Base-by-base conservation (phyloP, 2,329 filamentous ascomycete species). In the Penicillium sp. region DNA sequence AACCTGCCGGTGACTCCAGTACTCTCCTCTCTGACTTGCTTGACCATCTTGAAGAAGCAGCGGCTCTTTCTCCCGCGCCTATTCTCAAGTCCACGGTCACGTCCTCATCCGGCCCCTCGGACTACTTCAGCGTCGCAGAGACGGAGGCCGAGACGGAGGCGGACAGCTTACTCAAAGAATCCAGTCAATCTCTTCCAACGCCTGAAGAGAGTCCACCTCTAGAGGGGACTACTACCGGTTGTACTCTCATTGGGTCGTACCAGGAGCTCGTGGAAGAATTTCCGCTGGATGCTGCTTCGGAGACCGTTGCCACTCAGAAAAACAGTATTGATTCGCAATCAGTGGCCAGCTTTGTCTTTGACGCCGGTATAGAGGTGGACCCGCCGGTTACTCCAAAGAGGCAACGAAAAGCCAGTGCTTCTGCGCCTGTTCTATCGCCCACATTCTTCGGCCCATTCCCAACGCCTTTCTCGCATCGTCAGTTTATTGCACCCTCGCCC, bases 11-110 rank as follows among this genome's bases (percentile, higher is more conserved):
- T 12, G 59, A 59, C 4, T 60, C 63, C 4, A 56, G 45, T 24
- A 33, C 33, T 1, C 59, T 64, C 1, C 19, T 65, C 0, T 59
- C 56, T 17, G 61, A 63, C 17, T 30, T 65, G 22, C 59, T 64
- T 38, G 61, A 58, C 10, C 42, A 54, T 35, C 57, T 67, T 44
- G 56, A 64, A 51, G 42, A 35, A 19, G 60, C 53, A 40, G 17
- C 50, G 15, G 28, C 38, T 9, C 35, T 40, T 24, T 45, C 53
- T 47, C 42, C 50, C 8, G 37, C 22, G 17, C 42, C 22, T 49
- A 47, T 12, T 28, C 26, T 12, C 6, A 22, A 38, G 13, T 24
- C 50, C 12, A 15, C 17, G 13, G 2, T 44, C 44, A 24, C 47
- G 3, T 37, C 15, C 9, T 33, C 51, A 10, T 53, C 47, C 4